Percentiles rank a stretch among this genome's conserved stretches.
Evolutionary conservation across 2,329 filamentous ascomycete genomes (phyloP).

Genomic region (Cladosporium cucumerinum): DNA sequence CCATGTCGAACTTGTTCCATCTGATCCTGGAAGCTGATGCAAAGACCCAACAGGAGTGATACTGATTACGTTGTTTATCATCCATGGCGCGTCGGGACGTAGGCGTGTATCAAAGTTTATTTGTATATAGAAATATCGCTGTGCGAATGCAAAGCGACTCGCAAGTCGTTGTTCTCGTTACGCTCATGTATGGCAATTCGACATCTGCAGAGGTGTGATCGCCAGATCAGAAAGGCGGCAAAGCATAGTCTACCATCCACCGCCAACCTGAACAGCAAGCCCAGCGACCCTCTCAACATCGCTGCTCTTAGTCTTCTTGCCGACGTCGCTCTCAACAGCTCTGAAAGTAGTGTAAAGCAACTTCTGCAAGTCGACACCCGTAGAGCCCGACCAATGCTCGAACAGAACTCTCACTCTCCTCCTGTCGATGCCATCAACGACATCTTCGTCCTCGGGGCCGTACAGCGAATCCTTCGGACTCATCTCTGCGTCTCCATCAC

Average conservation of each 20-base stretch:
- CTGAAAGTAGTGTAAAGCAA: slow-evolving; percentile 84
- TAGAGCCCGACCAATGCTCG: slow-evolving; percentile 70
- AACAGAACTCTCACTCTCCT: slow-evolving; percentile 65
- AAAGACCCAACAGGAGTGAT: background rate
- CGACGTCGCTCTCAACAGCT: slow-evolving; percentile 91
- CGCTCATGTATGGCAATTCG: background rate
- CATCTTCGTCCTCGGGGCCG: slow-evolving; percentile 15
- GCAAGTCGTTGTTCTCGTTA: background rate
- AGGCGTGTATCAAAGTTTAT: background rate
- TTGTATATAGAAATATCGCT: background rate
- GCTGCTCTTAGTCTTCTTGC: slow-evolving; percentile 63
- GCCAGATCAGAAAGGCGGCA: background rate
- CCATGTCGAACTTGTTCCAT: background rate
- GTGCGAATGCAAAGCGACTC: background rate
- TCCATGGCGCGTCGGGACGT: background rate
- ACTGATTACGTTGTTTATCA: background rate
- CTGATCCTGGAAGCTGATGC: no score
- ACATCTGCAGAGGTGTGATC: background rate
- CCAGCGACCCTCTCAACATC: slow-evolving; percentile 82
- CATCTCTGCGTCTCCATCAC: slow-evolving; percentile 20
- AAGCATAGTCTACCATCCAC: slow-evolving; percentile 67
- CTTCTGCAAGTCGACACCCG: slow-evolving; percentile 66
- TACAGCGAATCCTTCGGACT: background rate
- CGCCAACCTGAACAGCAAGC: slow-evolving; percentile 84
- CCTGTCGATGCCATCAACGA: slow-evolving; percentile 56